Percentiles rank a stretch among this genome's conserved stretches.
Conservation (phyloP, 179 eudicot species). For the Silene coronaria region DNA sequence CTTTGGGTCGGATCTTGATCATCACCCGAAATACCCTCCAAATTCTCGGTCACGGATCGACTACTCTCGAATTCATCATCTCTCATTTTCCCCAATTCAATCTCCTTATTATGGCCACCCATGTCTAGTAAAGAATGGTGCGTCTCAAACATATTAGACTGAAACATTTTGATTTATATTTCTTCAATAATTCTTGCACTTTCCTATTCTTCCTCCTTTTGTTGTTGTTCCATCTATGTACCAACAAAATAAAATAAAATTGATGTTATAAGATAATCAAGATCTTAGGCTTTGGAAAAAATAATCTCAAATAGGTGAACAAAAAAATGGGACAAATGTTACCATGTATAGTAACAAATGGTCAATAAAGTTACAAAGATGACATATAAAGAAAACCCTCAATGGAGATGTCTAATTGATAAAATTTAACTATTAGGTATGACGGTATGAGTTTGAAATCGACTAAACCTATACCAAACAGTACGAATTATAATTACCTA, state of each 20-base stretch:
- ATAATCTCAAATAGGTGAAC: conserved; percentile 17
- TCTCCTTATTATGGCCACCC: conserved; percentile 29
- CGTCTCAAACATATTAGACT: conserved; percentile 39
- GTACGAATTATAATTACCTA: background rate
- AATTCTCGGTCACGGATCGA: conserved; percentile 49
- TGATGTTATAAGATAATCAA: background rate
- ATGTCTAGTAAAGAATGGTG: conserved; percentile 34
- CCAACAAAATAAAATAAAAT: background rate
- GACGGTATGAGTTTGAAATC: background rate
- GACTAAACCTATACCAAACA: conserved; percentile 12
- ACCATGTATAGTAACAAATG: conserved; percentile 24
- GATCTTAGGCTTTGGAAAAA: conserved; percentile 15
- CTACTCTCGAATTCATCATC: conserved; percentile 69
- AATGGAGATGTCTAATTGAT: background rate
- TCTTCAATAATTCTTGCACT: background rate
- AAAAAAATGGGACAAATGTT: conserved; percentile 18
- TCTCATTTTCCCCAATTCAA: conserved; percentile 44
- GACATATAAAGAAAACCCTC: conserved; percentile 20
- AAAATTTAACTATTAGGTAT: background rate
- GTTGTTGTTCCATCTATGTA: background rate
- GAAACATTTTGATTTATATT: conserved; percentile 32
- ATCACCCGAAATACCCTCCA: conserved; percentile 61
- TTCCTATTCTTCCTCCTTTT: background rate
- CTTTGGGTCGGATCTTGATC: conserved; percentile 69
- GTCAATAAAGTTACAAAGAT: conserved; percentile 18